Evolutionary conservation across 73 alveolate species (phyloP), one percentile per base, ranked within the genome.

Genomic region (Loxodes magnus): DNA sequence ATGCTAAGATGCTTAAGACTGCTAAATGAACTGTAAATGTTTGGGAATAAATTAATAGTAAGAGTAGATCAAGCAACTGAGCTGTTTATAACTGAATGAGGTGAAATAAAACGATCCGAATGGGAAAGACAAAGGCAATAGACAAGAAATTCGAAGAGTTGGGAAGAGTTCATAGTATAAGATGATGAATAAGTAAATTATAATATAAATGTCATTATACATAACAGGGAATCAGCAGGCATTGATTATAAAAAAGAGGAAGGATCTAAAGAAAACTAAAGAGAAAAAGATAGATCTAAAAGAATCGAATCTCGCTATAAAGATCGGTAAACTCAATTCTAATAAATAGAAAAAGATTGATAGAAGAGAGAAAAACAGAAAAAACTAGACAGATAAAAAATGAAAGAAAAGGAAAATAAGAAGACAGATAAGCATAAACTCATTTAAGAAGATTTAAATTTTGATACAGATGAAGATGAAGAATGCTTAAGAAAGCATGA

Each of bases 1-100:
- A 46, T 46, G 59, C 59, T 46, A 17, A 46, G 59, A 46, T 46
- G 59, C 17, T 19, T 46, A 46, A 9, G 59, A 5, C 46, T 46
- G 17, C 22, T 46, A 41, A 46, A 46, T 41, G 26, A 19, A 25
- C 39, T 46, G 9, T 24, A 9, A 24, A 46, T 46, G n/a, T 9
- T 25, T 25, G 17, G 17, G 23, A 25, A 37, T n/a, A 46, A 46
- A 24, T 23, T 46, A 10, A 24, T 46, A 16, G 22, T 37, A 16
- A 12, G 59, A 46, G 59, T 46, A n/a, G 59, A 46, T 22, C 22
- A 14, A n/a, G 43, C 22, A 23, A 46, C 59, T 46, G 59, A 46
- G 17, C 27, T 46, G 22, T 46, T 46, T 25, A 46, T 46, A 17
- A 46, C 22, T 2, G 59, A 46, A 46, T 46, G 59, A 41, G 27